Conservation (phyloP, 2,329 filamentous ascomycete genomes). For the Raffaelea deltoideospora region DNA sequence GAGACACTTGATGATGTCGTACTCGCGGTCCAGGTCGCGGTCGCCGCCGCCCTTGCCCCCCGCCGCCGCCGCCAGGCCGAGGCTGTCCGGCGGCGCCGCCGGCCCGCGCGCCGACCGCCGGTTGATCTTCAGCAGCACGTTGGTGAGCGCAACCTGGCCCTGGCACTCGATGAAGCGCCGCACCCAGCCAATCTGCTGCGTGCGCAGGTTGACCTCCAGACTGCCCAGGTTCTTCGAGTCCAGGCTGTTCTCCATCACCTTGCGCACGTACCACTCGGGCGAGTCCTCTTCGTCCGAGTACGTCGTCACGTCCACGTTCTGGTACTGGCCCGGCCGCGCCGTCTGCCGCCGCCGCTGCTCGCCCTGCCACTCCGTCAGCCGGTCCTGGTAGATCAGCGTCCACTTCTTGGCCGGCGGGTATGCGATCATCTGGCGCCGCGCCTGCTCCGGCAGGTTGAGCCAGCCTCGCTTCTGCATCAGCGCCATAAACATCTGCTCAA, state of each 20-base stretch:
- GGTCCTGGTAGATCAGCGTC: constrained; percentile 85
- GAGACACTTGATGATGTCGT: constrained; percentile 94
- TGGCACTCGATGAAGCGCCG: constrained; percentile 94
- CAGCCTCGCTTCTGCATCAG: constrained; percentile 96
- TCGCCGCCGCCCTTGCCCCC: constrained; percentile 48
- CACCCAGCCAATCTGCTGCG: constrained; percentile 96
- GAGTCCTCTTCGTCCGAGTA: constrained; percentile 88
- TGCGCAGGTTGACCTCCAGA: constrained; percentile 84
- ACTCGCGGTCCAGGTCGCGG: constrained; percentile 78
- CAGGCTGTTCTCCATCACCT: constrained; percentile 90
- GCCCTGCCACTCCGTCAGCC: constrained; percentile 81
- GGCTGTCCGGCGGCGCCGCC: constrained; percentile 42
- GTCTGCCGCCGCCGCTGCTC: constrained; percentile 79
- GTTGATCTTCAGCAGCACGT: constrained; percentile 86
- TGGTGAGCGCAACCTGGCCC: constrained; percentile 89
- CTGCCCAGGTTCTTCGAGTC: constrained; percentile 84
- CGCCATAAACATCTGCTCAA: constrained; percentile 82
- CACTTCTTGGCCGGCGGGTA: constrained; percentile 94
- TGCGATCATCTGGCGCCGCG: constrained; percentile 85
- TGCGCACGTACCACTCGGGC: constrained; percentile 95
- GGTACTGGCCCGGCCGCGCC: constrained; percentile 55
- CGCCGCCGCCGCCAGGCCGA: no score
- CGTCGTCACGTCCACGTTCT: constrained; percentile 53
- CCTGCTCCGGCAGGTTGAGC: constrained; percentile 93
- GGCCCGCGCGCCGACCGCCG: constrained; percentile 66